These are phyloP conservation scores for Pythium aristosporum DNA, from an alignment of 352 stramenopile species.

Conservation along the genomic window DNA sequence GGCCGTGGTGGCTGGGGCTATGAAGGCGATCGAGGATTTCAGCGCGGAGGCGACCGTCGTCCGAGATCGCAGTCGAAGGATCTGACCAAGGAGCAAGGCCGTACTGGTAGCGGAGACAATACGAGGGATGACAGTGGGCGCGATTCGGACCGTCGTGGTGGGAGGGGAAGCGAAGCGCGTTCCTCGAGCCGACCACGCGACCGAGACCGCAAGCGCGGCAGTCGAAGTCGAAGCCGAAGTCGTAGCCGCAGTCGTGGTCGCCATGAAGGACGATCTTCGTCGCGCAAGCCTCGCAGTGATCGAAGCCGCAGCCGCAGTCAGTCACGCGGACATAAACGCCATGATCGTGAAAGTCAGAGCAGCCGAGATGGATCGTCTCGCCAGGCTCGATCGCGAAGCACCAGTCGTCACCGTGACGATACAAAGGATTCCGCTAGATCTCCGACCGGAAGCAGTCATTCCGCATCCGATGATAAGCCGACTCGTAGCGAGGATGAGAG, in stretches of 20 bases:
- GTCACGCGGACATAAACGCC: slow-evolving; percentile 44
- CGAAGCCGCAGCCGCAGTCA: slow-evolving; percentile 57
- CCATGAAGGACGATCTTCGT: slow-evolving; percentile 15
- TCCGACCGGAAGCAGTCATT: slow-evolving; percentile 26
- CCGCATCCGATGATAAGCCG: slow-evolving; percentile 32
- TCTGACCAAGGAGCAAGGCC: slow-evolving; percentile 32
- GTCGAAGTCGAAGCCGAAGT: slow-evolving; percentile 41
- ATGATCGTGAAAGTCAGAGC: slow-evolving; percentile 34
- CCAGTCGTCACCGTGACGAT: slow-evolving; percentile 34
- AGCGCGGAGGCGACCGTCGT: slow-evolving; percentile 34
- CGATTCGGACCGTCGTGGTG: slow-evolving; percentile 14
- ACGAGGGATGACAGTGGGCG: slow-evolving; percentile 34
- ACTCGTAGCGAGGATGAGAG: slow-evolving; percentile 21
- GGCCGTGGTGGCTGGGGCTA: slow-evolving; percentile 46
- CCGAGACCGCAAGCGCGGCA: slow-evolving; percentile 25
- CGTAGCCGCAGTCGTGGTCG: slow-evolving; percentile 16
- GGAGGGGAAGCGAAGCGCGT: slow-evolving; percentile 17
- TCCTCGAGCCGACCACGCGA: slow-evolving; percentile 34
- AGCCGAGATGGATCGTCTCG: slow-evolving; percentile 25
- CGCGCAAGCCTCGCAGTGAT: slow-evolving; percentile 32
- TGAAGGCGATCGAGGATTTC: slow-evolving; percentile 39
- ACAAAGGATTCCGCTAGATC: slow-evolving; percentile 28
- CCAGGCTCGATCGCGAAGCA: slow-evolving; percentile 43
- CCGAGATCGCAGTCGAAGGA: slow-evolving; percentile 48
- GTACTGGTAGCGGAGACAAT: slow-evolving; percentile 23